A percentile compares a stretch with the other conserved stretches of the same genome.
Conservation (phyloP, 768 basidiomycete species). For the Pleurotus tuoliensis region DNA sequence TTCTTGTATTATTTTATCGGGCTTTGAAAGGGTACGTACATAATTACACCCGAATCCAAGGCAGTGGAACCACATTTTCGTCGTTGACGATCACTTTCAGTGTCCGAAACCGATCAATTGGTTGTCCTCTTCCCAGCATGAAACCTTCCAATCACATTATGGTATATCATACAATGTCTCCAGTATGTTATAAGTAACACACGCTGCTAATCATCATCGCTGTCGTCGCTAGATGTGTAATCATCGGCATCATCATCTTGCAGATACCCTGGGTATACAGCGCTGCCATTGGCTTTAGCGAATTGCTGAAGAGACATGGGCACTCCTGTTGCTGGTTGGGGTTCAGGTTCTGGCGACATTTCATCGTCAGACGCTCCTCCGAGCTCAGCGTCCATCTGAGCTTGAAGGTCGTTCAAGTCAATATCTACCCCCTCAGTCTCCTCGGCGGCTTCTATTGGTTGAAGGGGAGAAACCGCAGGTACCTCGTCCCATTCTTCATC, state of each 20-base stretch:
- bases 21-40: neutral
- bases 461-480: conserved; percentile 16
- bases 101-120: too few species aligned
- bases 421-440: conserved; percentile 27
- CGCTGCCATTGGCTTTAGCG: conserved; percentile 23
- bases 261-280: conserved; percentile 13
- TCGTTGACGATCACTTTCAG: neutral
- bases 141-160: neutral
- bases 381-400: conserved; percentile 34
- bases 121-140: neutral
- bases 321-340: conserved; percentile 16
- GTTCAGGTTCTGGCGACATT: conserved; percentile 30
- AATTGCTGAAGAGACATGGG: conserved; percentile 51
- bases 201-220: conserved; percentile 40
- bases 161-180: neutral
- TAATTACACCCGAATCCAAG: neutral
- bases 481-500: conserved; percentile 57
- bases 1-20: conserved; percentile 2
- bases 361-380: conserved; percentile 45
- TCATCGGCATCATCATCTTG: conserved; percentile 38
- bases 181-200: neutral
- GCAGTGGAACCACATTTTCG: neutral
- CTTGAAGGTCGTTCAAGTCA: conserved; percentile 35
- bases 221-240: conserved; percentile 51
- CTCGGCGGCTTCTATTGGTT: conserved; percentile 23